Conservation (phyloP, 75 land plant species). For the Isoetes taiwanensis region DNA sequence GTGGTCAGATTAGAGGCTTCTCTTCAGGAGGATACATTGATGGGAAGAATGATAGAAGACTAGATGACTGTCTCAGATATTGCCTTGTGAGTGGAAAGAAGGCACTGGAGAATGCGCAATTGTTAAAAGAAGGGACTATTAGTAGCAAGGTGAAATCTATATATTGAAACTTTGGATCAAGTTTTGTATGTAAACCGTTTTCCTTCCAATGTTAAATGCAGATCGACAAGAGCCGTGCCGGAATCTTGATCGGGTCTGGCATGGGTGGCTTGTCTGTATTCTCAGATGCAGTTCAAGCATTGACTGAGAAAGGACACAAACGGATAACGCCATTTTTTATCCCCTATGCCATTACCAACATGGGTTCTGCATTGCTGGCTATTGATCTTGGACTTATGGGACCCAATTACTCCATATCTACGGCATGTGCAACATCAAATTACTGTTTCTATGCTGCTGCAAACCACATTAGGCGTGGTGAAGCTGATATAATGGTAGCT, state of each 20-base stretch:
- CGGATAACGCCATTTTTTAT: background rate
- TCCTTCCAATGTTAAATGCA: background rate
- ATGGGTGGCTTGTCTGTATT: background rate
- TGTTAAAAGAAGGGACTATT: background rate
- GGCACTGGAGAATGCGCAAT: background rate
- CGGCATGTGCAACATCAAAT: slow-evolving; percentile 4
- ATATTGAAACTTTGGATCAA: background rate
- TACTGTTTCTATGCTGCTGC: slow-evolving; percentile 5
- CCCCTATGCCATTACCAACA: slow-evolving; percentile 1
- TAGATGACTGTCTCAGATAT: slow-evolving; percentile 8
- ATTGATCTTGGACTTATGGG: slow-evolving; percentile 4
- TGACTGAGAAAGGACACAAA: background rate
- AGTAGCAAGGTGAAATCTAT: background rate
- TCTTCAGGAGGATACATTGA: slow-evolving; percentile 1
- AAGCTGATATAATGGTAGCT: slow-evolving; percentile 2
- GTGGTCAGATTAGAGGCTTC: background rate
- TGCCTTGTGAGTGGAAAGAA: slow-evolving; percentile 6
- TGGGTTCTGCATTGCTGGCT: slow-evolving; percentile 1
- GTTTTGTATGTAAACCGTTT: background rate
- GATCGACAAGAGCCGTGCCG: background rate
- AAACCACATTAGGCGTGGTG: background rate
- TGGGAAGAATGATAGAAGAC: slow-evolving; percentile 10
- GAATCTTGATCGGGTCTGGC: background rate
- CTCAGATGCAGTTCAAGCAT: background rate
- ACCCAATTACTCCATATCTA: slow-evolving; percentile 5